Evolutionary conservation across 2,329 filamentous ascomycete species (phyloP), one percentile per base, ranked within the genome.

Genomic region (Tympanopsis confertula): DNA sequence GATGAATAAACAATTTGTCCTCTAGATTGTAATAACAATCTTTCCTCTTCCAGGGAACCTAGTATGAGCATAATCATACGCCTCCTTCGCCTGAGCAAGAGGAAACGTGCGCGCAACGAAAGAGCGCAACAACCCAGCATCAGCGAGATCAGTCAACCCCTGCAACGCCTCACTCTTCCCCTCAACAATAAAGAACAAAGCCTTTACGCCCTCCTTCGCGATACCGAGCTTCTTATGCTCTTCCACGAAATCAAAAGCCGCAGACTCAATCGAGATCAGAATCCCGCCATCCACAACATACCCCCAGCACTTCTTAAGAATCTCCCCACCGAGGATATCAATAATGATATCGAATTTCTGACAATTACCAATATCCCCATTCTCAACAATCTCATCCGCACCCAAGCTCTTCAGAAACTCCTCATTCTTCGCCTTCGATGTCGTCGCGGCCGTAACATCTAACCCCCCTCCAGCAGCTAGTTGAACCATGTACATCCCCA

Each of bases 171-270:
- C 17, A 50, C 39, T 28, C 10, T n/a, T 28, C n/a, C 24, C 24
- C n/a, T 28, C 24, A n/a, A 28, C 24, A 29, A 52, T 46, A 33
- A 52, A 51, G 37, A 49, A 51, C 30, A 46, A 38, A 7, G 44
- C 47, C 10, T 43, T 41, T 5, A 55, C 39, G 2, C 38, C 36
- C 15, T 44, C 39, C 33, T 43, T 49, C 2, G n/a, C 19, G 4
- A 51, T n/a, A 3, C 44, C 45, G 3, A 30, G 33, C 35, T 44
- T 42, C 18, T 28, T 14, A 40, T 55, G 50, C 36, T 46, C 43
- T 12, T 42, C 35, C 7, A 54, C 46, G 42, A 56, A 55, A 20
- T 49, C 36, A 29, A 42, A 54, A 22, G 50, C n/a, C 24, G 24
- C 24, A 10, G 24, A 28, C 10, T 28, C 24, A 10, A 28, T n/a